phyloP scores from a whole-genome alignment of 2,329 filamentous ascomycete genomes.

The Hypoxylon sp. region DNA sequence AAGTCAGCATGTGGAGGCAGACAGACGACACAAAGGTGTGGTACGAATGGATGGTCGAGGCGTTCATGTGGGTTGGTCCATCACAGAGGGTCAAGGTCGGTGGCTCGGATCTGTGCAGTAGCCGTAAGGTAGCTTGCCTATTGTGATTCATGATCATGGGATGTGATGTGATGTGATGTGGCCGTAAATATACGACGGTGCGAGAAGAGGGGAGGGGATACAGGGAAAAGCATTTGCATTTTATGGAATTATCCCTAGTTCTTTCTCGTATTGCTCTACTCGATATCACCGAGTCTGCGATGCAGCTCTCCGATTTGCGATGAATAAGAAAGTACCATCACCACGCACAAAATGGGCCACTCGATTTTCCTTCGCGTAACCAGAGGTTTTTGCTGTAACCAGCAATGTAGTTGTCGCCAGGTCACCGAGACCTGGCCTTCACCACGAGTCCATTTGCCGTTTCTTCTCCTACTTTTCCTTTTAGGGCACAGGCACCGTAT shows the following conservation, averaged over 20 bases:
- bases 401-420: background rate
- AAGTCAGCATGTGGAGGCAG: constrained; percentile 95
- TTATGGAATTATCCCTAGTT: constrained; percentile 15
- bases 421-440: constrained; percentile 8
- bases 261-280: constrained; percentile 18
- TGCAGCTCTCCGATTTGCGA: constrained; percentile 17
- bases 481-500: constrained; percentile 1
- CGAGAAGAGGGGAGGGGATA: background rate
- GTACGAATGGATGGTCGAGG: constrained; percentile 98
- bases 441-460: constrained; percentile 5
- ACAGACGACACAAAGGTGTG: constrained; percentile 96
- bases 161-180: background rate
- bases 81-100: constrained; percentile 75
- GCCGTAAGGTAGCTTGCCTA: constrained; percentile 77
- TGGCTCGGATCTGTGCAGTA: constrained; percentile 76
- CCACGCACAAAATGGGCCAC: constrained; percentile 11
- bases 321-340: constrained; percentile 32
- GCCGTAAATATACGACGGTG: background rate
- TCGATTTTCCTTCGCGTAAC: constrained; percentile 3
- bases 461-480: constrained; percentile 9
- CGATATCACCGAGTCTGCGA: constrained; percentile 19
- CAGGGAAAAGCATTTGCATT: constrained; percentile 42
- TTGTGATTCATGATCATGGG: constrained; percentile 65
- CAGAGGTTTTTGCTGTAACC: background rate
- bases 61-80: constrained; percentile 76